Conservation (phyloP, 805 yeast species). For the Middelhovenomyces tepae region DNA sequence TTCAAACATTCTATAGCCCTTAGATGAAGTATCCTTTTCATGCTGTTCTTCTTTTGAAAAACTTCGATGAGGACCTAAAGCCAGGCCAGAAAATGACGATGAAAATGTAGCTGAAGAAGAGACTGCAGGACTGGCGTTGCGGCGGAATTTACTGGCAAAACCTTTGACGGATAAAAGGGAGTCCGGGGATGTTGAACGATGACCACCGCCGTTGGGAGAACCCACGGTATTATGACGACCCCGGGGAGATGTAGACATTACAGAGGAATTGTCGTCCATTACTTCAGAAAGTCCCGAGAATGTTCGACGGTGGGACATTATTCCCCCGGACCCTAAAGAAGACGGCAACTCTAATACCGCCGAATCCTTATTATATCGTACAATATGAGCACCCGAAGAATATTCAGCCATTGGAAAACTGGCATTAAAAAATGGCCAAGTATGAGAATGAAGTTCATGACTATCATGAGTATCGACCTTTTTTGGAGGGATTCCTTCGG, state of each 20-base stretch:
- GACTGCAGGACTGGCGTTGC: constrained; percentile 20
- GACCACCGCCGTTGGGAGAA: too few species aligned
- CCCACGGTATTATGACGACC: too few species aligned
- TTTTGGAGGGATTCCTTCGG: constrained; percentile 95
- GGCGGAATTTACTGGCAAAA: constrained; percentile 14
- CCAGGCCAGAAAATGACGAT: constrained; percentile 11
- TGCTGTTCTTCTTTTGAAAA: constrained; percentile 20
- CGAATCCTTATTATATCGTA: constrained; percentile 20
- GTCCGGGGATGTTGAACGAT: too few species aligned
- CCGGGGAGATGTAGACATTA: too few species aligned
- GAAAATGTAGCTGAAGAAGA: constrained; percentile 8
- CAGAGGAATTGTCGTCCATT: too few species aligned
- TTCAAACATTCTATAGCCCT: constrained; percentile 44
- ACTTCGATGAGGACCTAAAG: constrained; percentile 21
- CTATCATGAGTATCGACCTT: constrained; percentile 56
- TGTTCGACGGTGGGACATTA: too few species aligned
- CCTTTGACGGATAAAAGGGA: constrained; percentile 16
- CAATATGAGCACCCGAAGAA: constrained; percentile 38
- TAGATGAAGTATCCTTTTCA: constrained; percentile 16
- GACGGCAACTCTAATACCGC: too few species aligned
- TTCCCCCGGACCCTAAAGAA: too few species aligned
- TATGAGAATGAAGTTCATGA: constrained; percentile 61
- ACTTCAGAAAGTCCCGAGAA: too few species aligned
- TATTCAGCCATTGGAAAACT: constrained; percentile 30
- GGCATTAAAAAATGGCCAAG: constrained; percentile 78